phyloP scores from a whole-genome alignment of 306 rosid genomes.

The Hippophae tibetana region DNA sequence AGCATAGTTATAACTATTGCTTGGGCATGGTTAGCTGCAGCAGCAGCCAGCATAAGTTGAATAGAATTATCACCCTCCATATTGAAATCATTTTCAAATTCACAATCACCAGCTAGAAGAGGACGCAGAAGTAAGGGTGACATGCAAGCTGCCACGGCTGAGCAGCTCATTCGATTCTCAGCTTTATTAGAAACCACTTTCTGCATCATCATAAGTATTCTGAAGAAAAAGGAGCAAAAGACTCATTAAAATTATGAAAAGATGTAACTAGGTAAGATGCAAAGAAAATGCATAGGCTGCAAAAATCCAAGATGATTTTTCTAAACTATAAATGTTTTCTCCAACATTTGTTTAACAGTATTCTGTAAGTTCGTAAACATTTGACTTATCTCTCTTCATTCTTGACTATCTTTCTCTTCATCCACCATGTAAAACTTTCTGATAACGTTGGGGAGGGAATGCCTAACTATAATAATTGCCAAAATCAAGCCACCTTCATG shows the following conservation, averaged over 20 bases:
- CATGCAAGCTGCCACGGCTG: constrained; percentile 99
- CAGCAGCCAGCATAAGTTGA: constrained; percentile 94
- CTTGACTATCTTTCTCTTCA: no score
- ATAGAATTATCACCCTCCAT: constrained; percentile 81
- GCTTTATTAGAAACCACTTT: constrained; percentile 60
- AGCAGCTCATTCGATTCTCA: constrained; percentile 83
- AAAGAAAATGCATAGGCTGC: neutral
- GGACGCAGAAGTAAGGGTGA: constrained; percentile 96
- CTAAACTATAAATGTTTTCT: no score
- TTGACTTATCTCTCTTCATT: no score
- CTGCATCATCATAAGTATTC: constrained; percentile 91
- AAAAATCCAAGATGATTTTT: no score
- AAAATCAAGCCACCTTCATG: no score
- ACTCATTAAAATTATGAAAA: constrained; percentile 14
- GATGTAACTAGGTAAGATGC: constrained; percentile 1
- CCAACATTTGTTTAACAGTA: no score
- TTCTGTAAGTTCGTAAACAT: no score
- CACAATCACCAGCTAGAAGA: constrained; percentile 88
- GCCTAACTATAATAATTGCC: no score
- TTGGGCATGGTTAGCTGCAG: constrained; percentile 98
- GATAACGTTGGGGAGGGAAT: no score
- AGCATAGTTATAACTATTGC: constrained; percentile 77
- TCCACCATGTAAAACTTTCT: no score
- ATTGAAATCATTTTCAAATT: constrained; percentile 72
- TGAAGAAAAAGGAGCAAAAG: constrained; percentile 22